Evolutionary conservation across 2,329 filamentous ascomycete genomes (phyloP), one percentile per base, ranked within the genome.

Genomic region (Scleromitrula shiraiana): DNA sequence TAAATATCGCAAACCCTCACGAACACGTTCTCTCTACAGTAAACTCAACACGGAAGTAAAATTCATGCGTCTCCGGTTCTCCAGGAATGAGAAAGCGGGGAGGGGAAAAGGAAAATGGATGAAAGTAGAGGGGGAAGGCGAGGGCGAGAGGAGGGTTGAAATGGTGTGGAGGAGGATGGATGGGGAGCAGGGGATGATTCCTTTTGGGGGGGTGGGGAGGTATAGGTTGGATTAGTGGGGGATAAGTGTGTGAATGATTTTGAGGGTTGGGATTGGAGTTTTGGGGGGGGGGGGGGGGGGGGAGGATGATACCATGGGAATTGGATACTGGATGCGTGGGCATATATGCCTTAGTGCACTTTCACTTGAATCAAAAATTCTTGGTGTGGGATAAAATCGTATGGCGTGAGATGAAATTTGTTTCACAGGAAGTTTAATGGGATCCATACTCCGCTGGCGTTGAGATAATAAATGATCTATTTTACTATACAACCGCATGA

Each of bases 91-190:
- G 37, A 33, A 19, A n/a, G 36, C 22, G 2, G n/a, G 23, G 29
- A 24, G 14, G 14, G 33, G 23, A 14, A 32, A 41, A 10, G 45
- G 45, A 17, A 36, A 39, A 22, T 47, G 45, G 45, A 22, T 47
- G 26, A 41, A 20, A 23, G n/a, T 47, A 19, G 44, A 47, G 22
- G 44, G 44, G 17, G 44, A 47, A 14, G 33, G 22, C 5, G 44
- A 47, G 29, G 30, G 15, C 12, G 44, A 47, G 37, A 47, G 27
- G 27, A 41, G 17, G 3, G 22, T 35, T 2, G 44, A 47, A 29
- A 35, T 47, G 44, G 37, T 47, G 12, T 47, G 44, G 44, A 47
- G 44, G 37, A 47, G 44, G 22, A 10, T 32, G 29, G 44, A 47
- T 47, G 44, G 44, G 3, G 37, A 23, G 1, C 44, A 41, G 43